Percentiles rank a stretch among this genome's conserved stretches.
Conservation (phyloP, 805 yeast species). For the Ogataea paradorogensis region DNA sequence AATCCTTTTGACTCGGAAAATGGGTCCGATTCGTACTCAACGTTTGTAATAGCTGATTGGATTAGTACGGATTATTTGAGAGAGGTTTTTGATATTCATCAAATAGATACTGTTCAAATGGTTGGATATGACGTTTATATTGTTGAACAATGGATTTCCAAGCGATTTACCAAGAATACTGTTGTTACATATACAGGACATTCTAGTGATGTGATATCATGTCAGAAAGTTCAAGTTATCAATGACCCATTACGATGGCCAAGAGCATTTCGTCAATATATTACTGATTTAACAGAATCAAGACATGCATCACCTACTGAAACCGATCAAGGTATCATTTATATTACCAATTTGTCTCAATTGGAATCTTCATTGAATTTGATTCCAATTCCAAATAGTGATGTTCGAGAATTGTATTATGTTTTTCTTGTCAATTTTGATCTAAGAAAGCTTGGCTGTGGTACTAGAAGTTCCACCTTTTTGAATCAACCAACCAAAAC, state of each 20-base stretch:
- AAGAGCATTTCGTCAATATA: slow-evolving; percentile 50
- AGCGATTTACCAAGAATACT: slow-evolving; percentile 61
- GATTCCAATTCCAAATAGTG: slow-evolving; percentile 65
- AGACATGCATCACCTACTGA: slow-evolving; percentile 64
- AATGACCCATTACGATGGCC: slow-evolving; percentile 50
- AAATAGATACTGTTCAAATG: slow-evolving; percentile 46
- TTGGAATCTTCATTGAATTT: slow-evolving; percentile 66
- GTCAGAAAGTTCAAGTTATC: slow-evolving; percentile 52
- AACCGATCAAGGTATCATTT: slow-evolving; percentile 58
- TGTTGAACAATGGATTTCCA: slow-evolving; percentile 92
- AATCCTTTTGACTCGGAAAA: neutral
- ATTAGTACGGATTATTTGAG: slow-evolving; percentile 47
- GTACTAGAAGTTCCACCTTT: slow-evolving; percentile 78
- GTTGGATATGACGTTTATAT: slow-evolving; percentile 85
- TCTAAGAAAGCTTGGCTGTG: slow-evolving; percentile 73
- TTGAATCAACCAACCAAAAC: slow-evolving; percentile 73
- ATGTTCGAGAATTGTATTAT: slow-evolving; percentile 43
- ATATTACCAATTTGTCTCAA: slow-evolving; percentile 79
- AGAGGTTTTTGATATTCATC: slow-evolving; percentile 36
- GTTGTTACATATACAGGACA: slow-evolving; percentile 88
- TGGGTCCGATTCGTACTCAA: slow-evolving; percentile 10
- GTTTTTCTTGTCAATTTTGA: slow-evolving; percentile 72
- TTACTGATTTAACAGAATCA: slow-evolving; percentile 62
- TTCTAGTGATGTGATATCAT: slow-evolving; percentile 57
- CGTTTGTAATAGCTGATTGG: slow-evolving; percentile 48